These are phyloP conservation scores for Diaporthe sp. DNA, from an alignment of 2,329 filamentous ascomycete species.

Conservation along the genomic window DNA sequence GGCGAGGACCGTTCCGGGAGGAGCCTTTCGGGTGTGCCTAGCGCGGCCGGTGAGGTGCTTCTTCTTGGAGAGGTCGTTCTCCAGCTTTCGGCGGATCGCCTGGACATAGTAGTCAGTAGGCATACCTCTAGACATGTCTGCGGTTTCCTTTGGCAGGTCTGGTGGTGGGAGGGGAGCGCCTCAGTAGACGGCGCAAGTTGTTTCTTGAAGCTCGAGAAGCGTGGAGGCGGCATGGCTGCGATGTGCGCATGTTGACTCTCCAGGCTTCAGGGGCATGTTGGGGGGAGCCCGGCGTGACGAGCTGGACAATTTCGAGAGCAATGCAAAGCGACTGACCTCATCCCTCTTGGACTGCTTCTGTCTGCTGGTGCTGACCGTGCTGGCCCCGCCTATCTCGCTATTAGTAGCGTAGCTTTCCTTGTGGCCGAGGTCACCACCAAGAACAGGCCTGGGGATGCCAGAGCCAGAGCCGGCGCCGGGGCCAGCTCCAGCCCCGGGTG, in stretches of 20 bases:
- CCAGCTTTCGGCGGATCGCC: slow-evolving; percentile 97
- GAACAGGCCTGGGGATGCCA: slow-evolving; percentile 79
- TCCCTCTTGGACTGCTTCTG: slow-evolving; percentile 98
- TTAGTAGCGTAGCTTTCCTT: slow-evolving; percentile 59
- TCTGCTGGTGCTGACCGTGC: slow-evolving; percentile 90
- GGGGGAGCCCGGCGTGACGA: slow-evolving; percentile 2
- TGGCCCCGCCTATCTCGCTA: slow-evolving; percentile 69
- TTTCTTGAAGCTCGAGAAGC: neutral
- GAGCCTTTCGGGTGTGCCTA: slow-evolving; percentile 90
- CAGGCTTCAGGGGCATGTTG: neutral
- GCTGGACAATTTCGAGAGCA: slow-evolving; percentile 23
- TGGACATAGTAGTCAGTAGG: slow-evolving; percentile 60
- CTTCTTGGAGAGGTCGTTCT: slow-evolving; percentile 98
- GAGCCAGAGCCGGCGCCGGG: slow-evolving; percentile 67
- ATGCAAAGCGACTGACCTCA: slow-evolving; percentile 77
- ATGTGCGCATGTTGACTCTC: neutral
- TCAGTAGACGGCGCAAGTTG: neutral
- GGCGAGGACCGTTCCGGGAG: slow-evolving; percentile 94
- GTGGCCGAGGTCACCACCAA: slow-evolving; percentile 62
- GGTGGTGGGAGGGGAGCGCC: neutral
- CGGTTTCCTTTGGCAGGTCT: neutral
- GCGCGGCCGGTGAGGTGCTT: slow-evolving; percentile 84
- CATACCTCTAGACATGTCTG: slow-evolving; percentile 40
- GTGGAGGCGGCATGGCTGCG: slow-evolving; percentile 3
- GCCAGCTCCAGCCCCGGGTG: slow-evolving; percentile 52